A percentile compares a stretch with the other conserved stretches of the same genome.
phyloP scores from a whole-genome alignment of 495 filamentous ascomycete species.

The Penicillium angulare region DNA sequence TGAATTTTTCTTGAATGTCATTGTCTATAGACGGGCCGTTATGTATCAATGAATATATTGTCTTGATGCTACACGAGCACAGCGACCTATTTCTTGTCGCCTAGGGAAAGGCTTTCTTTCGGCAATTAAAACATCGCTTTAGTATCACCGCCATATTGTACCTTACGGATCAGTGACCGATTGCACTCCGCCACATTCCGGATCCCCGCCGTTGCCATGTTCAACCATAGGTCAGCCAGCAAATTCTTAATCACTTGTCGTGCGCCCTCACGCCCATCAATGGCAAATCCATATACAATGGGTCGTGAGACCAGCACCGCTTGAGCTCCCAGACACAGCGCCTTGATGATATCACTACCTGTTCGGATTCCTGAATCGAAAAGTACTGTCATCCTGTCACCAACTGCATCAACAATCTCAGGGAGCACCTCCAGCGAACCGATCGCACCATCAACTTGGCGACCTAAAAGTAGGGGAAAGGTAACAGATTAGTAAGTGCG shows the following conservation, averaged over 20 bases:
- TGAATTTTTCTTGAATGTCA: not conserved
- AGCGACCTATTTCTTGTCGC: no score
- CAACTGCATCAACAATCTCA: constrained; percentile 59
- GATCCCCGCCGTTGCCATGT: constrained; percentile 58
- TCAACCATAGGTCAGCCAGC: constrained; percentile 60
- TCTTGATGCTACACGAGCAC: no score
- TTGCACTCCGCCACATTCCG: constrained; percentile 52
- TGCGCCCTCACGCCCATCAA: constrained; percentile 57
- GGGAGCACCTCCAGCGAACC: constrained; percentile 63
- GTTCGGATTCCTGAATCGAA: constrained; percentile 65
- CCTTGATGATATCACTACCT: constrained; percentile 72
- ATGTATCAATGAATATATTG: not conserved
- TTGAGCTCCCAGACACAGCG: constrained; percentile 81
- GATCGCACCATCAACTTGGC: constrained; percentile 67
- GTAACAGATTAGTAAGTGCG: not conserved
- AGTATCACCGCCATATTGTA: constrained; percentile 53
- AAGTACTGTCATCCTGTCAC: constrained; percentile 54
- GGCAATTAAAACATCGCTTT: constrained; percentile 47
- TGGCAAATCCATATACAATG: constrained; percentile 78
- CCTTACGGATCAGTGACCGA: constrained; percentile 47
- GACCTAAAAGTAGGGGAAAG: constrained; percentile 39
- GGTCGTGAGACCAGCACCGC: constrained; percentile 87
- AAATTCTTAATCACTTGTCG: constrained; percentile 55
- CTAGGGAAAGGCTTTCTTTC: no score
- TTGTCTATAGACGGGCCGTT: not conserved